Evolutionary conservation across 164 flowering plant species (phyloP), one percentile per base, ranked within the genome.

Genomic region (Aristolochia contorta): DNA sequence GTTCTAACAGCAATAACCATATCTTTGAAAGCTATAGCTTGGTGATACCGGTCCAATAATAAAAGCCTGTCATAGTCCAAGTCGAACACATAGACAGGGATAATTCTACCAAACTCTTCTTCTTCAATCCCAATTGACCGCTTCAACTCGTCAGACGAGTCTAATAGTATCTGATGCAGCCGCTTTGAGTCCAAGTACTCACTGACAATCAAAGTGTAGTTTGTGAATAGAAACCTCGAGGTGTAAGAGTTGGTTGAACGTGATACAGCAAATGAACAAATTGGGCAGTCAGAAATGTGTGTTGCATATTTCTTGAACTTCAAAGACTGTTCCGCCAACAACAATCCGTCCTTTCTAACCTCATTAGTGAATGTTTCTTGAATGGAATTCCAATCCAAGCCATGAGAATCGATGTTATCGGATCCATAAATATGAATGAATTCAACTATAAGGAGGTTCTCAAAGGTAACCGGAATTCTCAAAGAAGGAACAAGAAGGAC

Each of bases 1-100:
- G 97, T 94, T 74, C 99, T 82, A 19, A 91, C 91, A 0, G 96
- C 97, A 66, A 94, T 85, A 47, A 94, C 97, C 97, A 91, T 94
- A 60, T 94, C 95, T 57, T 73, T 88, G 62, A 94, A 94, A 45
- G 96, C 82, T 64, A 94, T 88, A 20, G 93, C 78, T 65, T 88
- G 99, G 67, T 91, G 99, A 69, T 79, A 88, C 67, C 96, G 73
- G 73, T 94, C 99, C 19, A 94, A 93, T 75, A 89, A 69, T 79
- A 94, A 57, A 50, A 78, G 66, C 23, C 70, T 63, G 62, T 66
- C 81, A 45, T 64, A 65, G 23, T 94, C 97, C 80, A 94, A 75
- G 80, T 94, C 99, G 69, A 94, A 94, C 41, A 94, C 89, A 72
- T 85, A 94, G 41, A 94, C 97, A 1, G 97, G 97, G 62, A 91